Percentiles rank a stretch among this genome's conserved stretches.
These are phyloP conservation scores for Agaricus blazei DNA, from an alignment of 768 basidiomycete species.

Conservation along the genomic window DNA sequence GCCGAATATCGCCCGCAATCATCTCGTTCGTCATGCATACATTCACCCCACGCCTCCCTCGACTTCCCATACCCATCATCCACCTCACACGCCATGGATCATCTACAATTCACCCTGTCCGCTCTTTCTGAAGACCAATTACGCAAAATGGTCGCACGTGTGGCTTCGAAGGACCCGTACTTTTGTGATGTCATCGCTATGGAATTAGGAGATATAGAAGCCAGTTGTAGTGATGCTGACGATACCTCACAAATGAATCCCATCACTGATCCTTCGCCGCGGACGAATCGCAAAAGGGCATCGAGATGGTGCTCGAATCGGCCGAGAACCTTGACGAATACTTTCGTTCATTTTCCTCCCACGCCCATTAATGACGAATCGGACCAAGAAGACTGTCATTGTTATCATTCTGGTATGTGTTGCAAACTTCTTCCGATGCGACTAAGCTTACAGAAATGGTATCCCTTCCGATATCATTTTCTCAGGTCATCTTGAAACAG, in stretches of 20 bases:
- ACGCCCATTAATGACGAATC: neutral
- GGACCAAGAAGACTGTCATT: slow-evolving; percentile 16
- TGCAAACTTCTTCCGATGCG: neutral
- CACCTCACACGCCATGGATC: slow-evolving; percentile 9
- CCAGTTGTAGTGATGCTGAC: neutral
- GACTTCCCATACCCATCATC: neutral
- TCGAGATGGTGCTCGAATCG: neutral
- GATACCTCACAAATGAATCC: slow-evolving; percentile 15
- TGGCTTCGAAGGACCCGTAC: slow-evolving; percentile 28
- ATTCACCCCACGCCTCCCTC: too few relatives aligned
- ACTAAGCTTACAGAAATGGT: neutral
- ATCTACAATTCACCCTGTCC: slow-evolving; percentile 31
- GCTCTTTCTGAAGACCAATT: slow-evolving; percentile 31
- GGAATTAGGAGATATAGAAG: slow-evolving; percentile 24
- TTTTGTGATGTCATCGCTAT: slow-evolving; percentile 34
- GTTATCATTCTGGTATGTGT: slow-evolving; percentile 35
- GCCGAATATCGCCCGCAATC: slow-evolving; percentile 18
- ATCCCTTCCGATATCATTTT: too few relatives aligned
- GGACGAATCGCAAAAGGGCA: slow-evolving; percentile 7
- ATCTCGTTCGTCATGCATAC: slow-evolving; percentile 18
- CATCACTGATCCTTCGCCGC: neutral
- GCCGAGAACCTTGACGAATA: slow-evolving; percentile 1
- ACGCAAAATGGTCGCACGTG: slow-evolving; percentile 32
- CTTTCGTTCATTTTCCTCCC: slow-evolving; percentile 6
- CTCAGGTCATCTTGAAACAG: slow-evolving; percentile 31